phyloP scores from a whole-genome alignment of 2,329 filamentous ascomycete genomes.

The Botryotinia convoluta region DNA sequence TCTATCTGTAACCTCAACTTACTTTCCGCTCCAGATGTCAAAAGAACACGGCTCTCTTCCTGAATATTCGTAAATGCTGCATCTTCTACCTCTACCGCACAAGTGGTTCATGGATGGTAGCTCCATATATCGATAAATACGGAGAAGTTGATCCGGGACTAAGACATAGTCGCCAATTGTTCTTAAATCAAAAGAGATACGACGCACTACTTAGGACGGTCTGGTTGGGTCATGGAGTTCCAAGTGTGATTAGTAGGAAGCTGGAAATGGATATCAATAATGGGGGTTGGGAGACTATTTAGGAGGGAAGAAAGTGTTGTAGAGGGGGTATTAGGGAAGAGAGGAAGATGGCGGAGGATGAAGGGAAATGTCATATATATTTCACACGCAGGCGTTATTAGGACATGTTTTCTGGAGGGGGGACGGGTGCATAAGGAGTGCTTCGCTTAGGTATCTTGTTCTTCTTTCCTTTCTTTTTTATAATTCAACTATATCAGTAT shows the following conservation, averaged over 20 bases:
- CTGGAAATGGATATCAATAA: slow-evolving; percentile 95
- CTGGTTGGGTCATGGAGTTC: slow-evolving; percentile 84
- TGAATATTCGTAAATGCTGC: slow-evolving; percentile 95
- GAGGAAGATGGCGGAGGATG: no score
- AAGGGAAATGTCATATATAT: not conserved
- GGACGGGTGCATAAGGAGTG: not conserved
- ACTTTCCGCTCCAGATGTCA: slow-evolving; percentile 64
- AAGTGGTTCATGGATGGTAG: slow-evolving; percentile 79
- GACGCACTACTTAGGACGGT: slow-evolving; percentile 81
- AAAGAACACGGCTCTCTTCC: slow-evolving; percentile 84
- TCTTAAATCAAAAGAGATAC: slow-evolving; percentile 90
- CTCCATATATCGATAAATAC: slow-evolving; percentile 93
- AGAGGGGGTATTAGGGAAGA: not conserved
- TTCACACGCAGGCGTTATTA: not conserved
- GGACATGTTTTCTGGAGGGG: not conserved
- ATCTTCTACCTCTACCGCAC: slow-evolving; percentile 80
- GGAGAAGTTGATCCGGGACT: slow-evolving; percentile 94
- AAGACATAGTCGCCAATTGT: slow-evolving; percentile 81
- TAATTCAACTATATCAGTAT: not conserved
- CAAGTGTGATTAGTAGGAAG: slow-evolving; percentile 83
- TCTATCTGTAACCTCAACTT: slow-evolving; percentile 26
- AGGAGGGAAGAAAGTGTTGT: fast-evolving
- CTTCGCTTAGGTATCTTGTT: not conserved
- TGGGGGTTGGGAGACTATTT: slow-evolving; percentile 90
- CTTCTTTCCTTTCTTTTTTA: not conserved